Evolutionary conservation across 2,329 filamentous ascomycete species (phyloP), one percentile per base, ranked within the genome.

Genomic region (Paraphaeosphaeria minitans): DNA sequence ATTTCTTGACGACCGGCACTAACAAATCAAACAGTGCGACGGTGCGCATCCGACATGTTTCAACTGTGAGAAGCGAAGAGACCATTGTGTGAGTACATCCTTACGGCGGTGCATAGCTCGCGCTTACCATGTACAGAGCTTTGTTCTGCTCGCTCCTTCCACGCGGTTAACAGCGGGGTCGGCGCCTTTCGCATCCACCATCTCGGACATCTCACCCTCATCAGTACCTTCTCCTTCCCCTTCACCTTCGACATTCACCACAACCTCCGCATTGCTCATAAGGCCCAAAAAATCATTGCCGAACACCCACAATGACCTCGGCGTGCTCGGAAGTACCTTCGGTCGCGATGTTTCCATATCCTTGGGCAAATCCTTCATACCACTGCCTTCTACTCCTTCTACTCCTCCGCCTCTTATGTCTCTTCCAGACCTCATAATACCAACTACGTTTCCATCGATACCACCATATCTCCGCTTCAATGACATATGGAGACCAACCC

Each of bases 21-120:
- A 52, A 74, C 56, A 16, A 22, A 7, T 35, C 16, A 4, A 22
- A 43, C 33, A 77, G 74, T 77, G 74, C 60, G 74, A 77, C 43
- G 64, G 63, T 19, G 68, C 64, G 35, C 68, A 75, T 39, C 73
- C 74, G 31, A 66, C 58, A 39, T 77, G 74, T 57, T 61, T 58
- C 2, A 76, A 73, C 48, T 77, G 74, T 59, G 57, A 68, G 33
- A 76, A 74, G 56, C 67, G 66, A 59, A 64, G 65, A 41, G 62
- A 73, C 3, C 61, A 66, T 9, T 77, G 74, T 51, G 50, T 53
- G 31, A 43, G 50, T 53, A 14, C 4, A n/a, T 7, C 4, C 7
- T 33, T n/a, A 21, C 5, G 27, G 6, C 16, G 27, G 12, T 16
- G 8, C 14, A 21, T 21, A 41, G 12, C n/a, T 21, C 8, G 3